phyloP scores from a whole-genome alignment of 208 protist species.

The Tritrichomonas foetus region DNA sequence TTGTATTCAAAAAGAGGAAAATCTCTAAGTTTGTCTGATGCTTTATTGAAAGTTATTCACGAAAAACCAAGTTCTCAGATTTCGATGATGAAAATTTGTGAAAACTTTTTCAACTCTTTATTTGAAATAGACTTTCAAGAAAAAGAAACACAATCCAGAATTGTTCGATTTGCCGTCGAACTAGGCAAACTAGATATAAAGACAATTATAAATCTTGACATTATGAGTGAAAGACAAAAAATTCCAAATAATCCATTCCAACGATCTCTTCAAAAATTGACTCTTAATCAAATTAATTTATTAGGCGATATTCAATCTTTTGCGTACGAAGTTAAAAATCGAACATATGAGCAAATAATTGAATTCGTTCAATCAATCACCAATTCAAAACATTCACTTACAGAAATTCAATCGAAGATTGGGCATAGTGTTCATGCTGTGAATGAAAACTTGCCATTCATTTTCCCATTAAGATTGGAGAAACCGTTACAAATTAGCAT shows the following conservation, averaged over 20 bases:
- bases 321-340: too few relatives aligned
- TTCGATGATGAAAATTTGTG: background rate
- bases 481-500: background rate
- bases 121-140: background rate
- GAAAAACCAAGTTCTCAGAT: background rate
- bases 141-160: background rate
- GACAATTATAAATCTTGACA: background rate
- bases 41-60: background rate
- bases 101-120: background rate
- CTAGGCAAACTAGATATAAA: background rate
- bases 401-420: background rate
- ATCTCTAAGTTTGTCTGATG: background rate
- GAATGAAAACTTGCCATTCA: constrained; percentile 11
- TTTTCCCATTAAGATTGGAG: background rate
- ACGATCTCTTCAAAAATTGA: too few relatives aligned
- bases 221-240: background rate
- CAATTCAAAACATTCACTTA: background rate
- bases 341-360: too few relatives aligned
- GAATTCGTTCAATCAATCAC: background rate
- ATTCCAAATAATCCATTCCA: background rate
- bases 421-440: background rate
- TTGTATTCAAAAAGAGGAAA: background rate
- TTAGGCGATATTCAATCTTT: too few relatives aligned
- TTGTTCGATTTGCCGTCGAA: background rate
- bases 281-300: too few relatives aligned